Evolutionary conservation across 2,329 filamentous ascomycete species (phyloP), one percentile per base, ranked within the genome.

Genomic region (Alternaria novae-zelandiae): DNA sequence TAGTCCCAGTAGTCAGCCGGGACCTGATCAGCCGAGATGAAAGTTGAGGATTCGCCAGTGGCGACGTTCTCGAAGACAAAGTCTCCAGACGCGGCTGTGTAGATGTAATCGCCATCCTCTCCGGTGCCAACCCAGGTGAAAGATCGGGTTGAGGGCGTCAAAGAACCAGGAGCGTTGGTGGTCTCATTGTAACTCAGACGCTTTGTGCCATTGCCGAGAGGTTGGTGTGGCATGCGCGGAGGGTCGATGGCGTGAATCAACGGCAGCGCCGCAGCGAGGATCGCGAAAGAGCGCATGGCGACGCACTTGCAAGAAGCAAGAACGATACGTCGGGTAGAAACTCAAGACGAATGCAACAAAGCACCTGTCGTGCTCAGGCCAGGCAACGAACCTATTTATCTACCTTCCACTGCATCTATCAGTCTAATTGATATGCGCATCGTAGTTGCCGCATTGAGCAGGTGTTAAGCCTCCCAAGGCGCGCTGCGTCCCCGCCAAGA

Each of bases 1-100:
- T 88, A 91, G 46, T 88, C 86, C 64, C 81, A 80, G 62, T 86
- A 82, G 55, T 85, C 84, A 2, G 81, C 77, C 0, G 88, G 88
- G 2, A 91, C 82, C 63, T 87, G 81, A 63, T 86, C 85, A 3
- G 86, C 85, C 2, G 86, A 79, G 6, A 91, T 83, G 61, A 91
- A 89, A 0, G 85, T 87, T 23, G 83, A 83, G 30, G 81, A 85
- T 62, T 86, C 82, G 46, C 86, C 85, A 0, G 86, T 88, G 43
- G 86, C 84, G 54, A 91, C 87, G 70, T 90, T 88, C 71, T 87
- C 84, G 28, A 91, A 85, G 6, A 89, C 77, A 6, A 91, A 80
- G 28, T 86, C 84, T 10, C 85, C 86, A 57, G 83, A 83, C 5
- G 78, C 75, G 57, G 79, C 83, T 49, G 79, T 79, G 50, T 84